phyloP scores from a whole-genome alignment of 768 basidiomycete genomes.

The Lactarius sanguifluus region DNA sequence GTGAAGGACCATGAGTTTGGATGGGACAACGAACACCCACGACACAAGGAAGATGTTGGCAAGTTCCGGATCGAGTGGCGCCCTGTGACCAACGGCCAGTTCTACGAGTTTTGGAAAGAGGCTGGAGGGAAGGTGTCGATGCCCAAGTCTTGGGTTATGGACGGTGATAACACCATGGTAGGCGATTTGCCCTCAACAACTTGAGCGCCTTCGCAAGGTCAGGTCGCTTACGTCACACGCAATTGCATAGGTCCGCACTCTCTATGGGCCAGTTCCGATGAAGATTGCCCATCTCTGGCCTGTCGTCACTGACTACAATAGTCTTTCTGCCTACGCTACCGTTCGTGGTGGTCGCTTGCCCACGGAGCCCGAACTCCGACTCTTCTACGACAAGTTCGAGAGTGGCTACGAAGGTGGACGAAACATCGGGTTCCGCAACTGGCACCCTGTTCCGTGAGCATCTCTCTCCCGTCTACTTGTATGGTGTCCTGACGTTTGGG shows the following conservation, averaged over 20 bases:
- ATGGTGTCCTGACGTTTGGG: conserved; percentile 13
- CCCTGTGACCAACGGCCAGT: conserved; percentile 88
- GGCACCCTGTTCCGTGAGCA: conserved; percentile 90
- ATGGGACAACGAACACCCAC: conserved; percentile 93
- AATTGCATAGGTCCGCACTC: conserved; percentile 62
- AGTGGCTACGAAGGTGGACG: conserved; percentile 73
- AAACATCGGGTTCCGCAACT: conserved; percentile 87
- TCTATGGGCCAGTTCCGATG: conserved; percentile 84
- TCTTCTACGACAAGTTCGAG: conserved; percentile 75
- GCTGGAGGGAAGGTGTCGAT: conserved; percentile 48
- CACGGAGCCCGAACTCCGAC: conserved; percentile 80
- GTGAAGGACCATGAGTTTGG: conserved; percentile 70
- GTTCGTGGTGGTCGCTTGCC: conserved; percentile 93
- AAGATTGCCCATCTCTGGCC: conserved; percentile 84
- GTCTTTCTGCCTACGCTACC: conserved; percentile 75
- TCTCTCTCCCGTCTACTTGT: background rate
- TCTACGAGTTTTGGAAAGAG: conserved; percentile 60
- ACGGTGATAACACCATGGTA: conserved; percentile 52
- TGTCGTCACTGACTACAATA: conserved; percentile 71
- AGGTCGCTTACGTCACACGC: background rate
- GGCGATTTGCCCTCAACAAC: conserved; percentile 22
- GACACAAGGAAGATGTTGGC: conserved; percentile 55
- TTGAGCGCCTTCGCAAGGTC: too few species aligned
- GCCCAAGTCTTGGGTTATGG: conserved; percentile 74
- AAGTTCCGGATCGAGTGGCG: conserved; percentile 80